Percentiles rank a stretch among this genome's conserved stretches.
These are phyloP conservation scores for Trichothecium sympodiale DNA, from an alignment of 2,329 filamentous ascomycete genomes.

Conservation along the genomic window DNA sequence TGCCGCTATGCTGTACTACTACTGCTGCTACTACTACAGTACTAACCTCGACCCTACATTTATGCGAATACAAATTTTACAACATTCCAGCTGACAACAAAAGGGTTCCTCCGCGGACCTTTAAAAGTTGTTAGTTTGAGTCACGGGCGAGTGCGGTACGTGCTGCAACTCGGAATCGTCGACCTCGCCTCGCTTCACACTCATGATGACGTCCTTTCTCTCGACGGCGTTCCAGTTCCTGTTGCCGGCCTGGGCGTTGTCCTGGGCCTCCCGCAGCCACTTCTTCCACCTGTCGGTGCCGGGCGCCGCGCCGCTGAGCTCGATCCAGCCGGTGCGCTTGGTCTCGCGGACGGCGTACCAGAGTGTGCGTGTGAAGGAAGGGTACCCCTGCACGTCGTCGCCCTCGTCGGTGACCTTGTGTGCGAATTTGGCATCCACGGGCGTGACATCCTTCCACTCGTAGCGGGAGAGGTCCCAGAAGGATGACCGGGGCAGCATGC, in stretches of 20 bases:
- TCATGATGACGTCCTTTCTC: conserved; percentile 38
- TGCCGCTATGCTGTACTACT: neutral
- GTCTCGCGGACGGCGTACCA: conserved; percentile 50
- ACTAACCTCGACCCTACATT: too few relatives aligned
- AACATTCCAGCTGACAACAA: too few relatives aligned
- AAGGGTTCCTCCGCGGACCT: too few relatives aligned
- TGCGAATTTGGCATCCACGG: conserved; percentile 24
- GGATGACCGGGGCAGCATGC: conserved; percentile 32
- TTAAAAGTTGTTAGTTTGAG: too few relatives aligned
- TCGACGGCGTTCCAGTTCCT: conserved; percentile 34
- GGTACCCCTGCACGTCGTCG: conserved; percentile 21
- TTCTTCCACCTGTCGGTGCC: conserved; percentile 37
- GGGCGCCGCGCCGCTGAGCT: conserved; percentile 38
- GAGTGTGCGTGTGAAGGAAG: conserved; percentile 43
- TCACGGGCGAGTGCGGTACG: too few relatives aligned
- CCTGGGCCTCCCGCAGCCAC: conserved; percentile 40
- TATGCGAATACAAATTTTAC: neutral
- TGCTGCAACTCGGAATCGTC: conserved; percentile 6
- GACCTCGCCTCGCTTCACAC: conserved; percentile 12
- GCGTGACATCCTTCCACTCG: conserved; percentile 27
- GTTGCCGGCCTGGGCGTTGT: conserved; percentile 20
- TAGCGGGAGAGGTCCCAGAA: conserved; percentile 51
- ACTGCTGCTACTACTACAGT: too few relatives aligned
- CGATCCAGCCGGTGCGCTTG: conserved; percentile 39
- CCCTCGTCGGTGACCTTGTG: conserved; percentile 15